These are phyloP conservation scores for Yarrowia osloensis DNA, from an alignment of 805 yeast genomes.

Conservation along the genomic window DNA sequence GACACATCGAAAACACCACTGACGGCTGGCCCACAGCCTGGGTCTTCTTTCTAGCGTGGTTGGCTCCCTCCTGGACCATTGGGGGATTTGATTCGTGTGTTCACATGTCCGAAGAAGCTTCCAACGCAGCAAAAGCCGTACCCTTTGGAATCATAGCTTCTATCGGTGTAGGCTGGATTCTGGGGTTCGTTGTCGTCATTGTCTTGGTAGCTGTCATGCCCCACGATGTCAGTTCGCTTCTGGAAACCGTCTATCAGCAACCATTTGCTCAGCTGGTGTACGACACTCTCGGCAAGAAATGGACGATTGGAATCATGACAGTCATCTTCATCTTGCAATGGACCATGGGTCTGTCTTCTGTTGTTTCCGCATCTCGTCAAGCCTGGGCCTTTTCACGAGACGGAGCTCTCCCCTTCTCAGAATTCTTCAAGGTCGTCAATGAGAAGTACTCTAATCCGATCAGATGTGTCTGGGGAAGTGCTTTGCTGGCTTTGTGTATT, in stretches of 20 bases:
- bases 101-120: background rate
- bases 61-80: background rate
- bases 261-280: background rate
- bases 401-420: background rate
- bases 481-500: background rate
- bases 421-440: background rate
- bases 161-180: background rate
- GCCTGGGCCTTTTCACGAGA: background rate
- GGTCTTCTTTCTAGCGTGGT: background rate
- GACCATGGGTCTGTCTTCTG: background rate
- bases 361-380: background rate
- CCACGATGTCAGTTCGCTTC: background rate
- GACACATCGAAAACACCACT: background rate
- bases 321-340: background rate
- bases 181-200: background rate
- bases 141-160: background rate
- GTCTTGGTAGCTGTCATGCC: background rate
- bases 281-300: background rate
- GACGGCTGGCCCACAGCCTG: background rate
- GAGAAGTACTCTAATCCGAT: background rate
- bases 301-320: background rate
- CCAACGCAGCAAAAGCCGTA: background rate
- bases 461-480: background rate
- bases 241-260: background rate
- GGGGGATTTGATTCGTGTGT: background rate